phyloP scores from a whole-genome alignment of 306 rosid genomes.

The Albizia julibrissin region DNA sequence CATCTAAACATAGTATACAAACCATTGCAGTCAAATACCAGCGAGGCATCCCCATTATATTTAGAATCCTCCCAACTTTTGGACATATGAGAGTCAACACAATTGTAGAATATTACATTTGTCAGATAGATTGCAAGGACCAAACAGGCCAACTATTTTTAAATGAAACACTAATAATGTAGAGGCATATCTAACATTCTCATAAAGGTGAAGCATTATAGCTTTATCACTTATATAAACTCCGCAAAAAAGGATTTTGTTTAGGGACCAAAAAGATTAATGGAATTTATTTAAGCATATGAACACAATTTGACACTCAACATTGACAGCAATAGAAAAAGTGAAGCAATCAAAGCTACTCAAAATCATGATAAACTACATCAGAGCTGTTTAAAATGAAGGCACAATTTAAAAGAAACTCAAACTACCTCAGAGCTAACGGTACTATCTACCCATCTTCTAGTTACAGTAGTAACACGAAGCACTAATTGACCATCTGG shows the following conservation, averaged over 20 bases:
- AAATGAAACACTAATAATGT: background rate
- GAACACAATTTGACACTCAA: background rate
- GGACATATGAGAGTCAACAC: background rate
- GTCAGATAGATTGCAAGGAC: background rate
- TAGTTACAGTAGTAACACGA: constrained; percentile 80
- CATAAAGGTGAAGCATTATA: background rate
- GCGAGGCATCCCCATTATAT: background rate
- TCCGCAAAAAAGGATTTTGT: background rate
- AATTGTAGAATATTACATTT: background rate
- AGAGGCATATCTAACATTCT: background rate
- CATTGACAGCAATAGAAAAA: background rate
- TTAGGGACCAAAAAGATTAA: background rate
- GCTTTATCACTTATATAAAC: background rate
- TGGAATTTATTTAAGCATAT: background rate
- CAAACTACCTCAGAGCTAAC: constrained; percentile 73
- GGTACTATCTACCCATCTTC: constrained; percentile 78
- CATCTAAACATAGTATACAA: background rate
- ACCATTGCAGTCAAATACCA: background rate
- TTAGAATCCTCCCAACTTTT: background rate
- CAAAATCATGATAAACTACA: background rate
- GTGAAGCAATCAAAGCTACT: background rate
- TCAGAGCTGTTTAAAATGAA: constrained; percentile 3
- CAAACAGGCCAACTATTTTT: background rate
- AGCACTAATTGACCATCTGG: constrained; percentile 78
- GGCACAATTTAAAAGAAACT: constrained; percentile 26